Evolutionary conservation across 495 filamentous ascomycete species (phyloP), one percentile per base, ranked within the genome.

Genomic region (Glonium stellatum): DNA sequence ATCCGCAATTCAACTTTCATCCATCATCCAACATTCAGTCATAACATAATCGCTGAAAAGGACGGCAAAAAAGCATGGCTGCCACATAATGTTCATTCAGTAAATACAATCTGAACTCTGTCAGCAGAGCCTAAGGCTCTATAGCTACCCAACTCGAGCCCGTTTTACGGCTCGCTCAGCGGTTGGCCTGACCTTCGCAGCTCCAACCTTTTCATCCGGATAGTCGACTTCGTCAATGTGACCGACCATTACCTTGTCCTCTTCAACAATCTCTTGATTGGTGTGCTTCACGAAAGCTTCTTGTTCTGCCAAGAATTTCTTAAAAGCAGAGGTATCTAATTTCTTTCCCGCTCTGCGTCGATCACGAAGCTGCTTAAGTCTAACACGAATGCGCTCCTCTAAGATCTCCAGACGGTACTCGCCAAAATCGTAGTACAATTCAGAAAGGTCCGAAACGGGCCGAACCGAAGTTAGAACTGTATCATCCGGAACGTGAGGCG

Each of bases 401-500:
- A 87, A 77, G 48, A 87, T 87, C 67, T 88, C 83, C 5, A 87
- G 80, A 15, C 84, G 82, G 69, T 90, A 89, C 63, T 86, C 82
- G 54, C 78, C 75, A 68, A 82, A 87, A 67, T 87, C 83, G 62
- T 80, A 80, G 69, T 89, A 89, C n/a, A 89, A 72, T 66, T 87
- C 85, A 10, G 78, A 75, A 5, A 88, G 75, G 64, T 87, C 75
- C 0, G 84, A 87, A 44, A 88, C 80, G 0, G 79, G 78, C 13
- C 85, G 80, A 23, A 88, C 83, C 0, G 84, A 87, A 9, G 78
- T 82, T 46, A 89, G 77, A 25, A 85, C 81, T 5, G 84, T 84
- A 60, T 87, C 85, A 61, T 89, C 86, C 19, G 77, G 79, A 48
- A 83, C 65, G n/a, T 68, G 73, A 1, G 85, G 75, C 39, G 76